Base-by-base conservation (phyloP, 164 flowering plant genomes). In the Chimonanthus praecox region DNA sequence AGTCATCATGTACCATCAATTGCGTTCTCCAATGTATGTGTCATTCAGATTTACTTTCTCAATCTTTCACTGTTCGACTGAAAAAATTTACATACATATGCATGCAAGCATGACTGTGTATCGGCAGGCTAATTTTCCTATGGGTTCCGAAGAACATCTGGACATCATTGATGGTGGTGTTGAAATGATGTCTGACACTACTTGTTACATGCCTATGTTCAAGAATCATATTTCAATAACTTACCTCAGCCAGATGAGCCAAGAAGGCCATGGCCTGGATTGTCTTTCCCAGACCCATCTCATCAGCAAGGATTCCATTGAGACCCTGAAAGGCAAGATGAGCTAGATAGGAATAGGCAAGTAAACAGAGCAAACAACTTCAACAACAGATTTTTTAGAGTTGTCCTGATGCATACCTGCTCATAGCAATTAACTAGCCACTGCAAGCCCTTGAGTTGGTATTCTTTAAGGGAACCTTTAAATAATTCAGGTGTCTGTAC, bases 261-360 rank as follows among this genome's bases (percentile, higher is more conserved):
- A 95, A 83, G 82, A 95, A 95, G 5, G 98, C 94, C 97, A 95
- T 93, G 33, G 99, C 99, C 79, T 95, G 99, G 61, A 95, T 93
- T n/a, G 99, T 95, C 84, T 95, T 95, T 68, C 99, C 99, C 73
- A 95, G 85, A 21, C 99, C 99, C 99, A 95, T 95, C 85, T 95
- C 99, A 83, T 95, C 99, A 75, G 99, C 99, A 72, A 95, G 97
- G 72, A 95, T 95, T 65, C 99, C 99, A 86, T 95, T 95, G 76
- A 95, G 80, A 80, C 98, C 99, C 99, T 95, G 80, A 67, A 64
- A 74, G 58, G 64, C 68, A 74, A 68, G 65, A 79, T 33, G 33
- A 33, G n/a, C 47, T 45, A 71, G 46, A 48, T 63, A 51, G 20
- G 68, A 33, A 71, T 66, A 2, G 1, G 1, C 33, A 33, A 66